Percentiles rank a stretch among this genome's conserved stretches.
These are phyloP conservation scores for Quercus bicolor DNA, from an alignment of 306 rosid genomes.

Conservation along the genomic window DNA sequence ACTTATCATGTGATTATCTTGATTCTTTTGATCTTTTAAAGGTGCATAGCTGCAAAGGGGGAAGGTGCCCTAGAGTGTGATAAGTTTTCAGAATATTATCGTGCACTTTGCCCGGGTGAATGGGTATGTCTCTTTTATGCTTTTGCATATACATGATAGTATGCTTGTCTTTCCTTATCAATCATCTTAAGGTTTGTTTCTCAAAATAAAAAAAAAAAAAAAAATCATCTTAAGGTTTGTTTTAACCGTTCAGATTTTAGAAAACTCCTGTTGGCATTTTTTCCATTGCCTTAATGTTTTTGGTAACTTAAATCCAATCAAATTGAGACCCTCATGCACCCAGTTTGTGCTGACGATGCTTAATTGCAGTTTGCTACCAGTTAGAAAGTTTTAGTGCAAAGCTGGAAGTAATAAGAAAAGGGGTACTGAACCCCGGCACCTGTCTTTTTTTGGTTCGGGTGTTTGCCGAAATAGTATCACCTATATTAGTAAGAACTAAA, in stretches of 20 bases:
- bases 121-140: conserved; percentile 61
- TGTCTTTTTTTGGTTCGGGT: too few species aligned
- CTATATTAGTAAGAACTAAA: not conserved
- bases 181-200: too few species aligned
- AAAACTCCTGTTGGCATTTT: not conserved
- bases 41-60: conserved; percentile 89
- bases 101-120: conserved; percentile 97
- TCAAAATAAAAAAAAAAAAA: too few species aligned
- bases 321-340: not conserved
- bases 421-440: too few species aligned
- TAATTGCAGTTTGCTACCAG: not conserved
- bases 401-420: not conserved
- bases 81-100: conserved; percentile 77
- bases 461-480: too few species aligned
- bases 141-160: not conserved
- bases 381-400: not conserved
- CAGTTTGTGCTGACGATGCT: not conserved
- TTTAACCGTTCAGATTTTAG: not conserved
- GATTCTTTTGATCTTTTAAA: conserved; percentile 21
- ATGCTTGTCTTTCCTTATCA: not conserved
- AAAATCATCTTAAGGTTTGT: not conserved
- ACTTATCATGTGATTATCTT: not conserved
- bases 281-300: not conserved
- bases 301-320: not conserved
- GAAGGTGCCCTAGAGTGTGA: conserved; percentile 88